A percentile compares a stretch with the other conserved stretches of the same genome.
phyloP scores from a whole-genome alignment of 2,329 filamentous ascomycete species.

The Aquanectria penicillioides region DNA sequence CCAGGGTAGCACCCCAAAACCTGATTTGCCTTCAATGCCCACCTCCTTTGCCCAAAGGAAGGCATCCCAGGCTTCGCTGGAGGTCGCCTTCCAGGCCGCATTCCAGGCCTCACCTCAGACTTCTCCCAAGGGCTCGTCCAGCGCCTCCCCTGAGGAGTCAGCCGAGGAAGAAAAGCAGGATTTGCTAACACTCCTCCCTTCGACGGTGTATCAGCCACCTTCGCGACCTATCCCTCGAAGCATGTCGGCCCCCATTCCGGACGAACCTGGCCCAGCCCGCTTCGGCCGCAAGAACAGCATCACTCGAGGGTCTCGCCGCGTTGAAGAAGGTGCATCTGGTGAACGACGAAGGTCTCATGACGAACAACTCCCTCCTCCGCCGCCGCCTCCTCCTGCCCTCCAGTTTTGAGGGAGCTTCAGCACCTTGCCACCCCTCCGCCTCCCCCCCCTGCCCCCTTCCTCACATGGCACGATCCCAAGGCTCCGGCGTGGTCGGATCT shows the following conservation, averaged over 20 bases:
- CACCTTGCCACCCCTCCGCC: constrained; percentile 70
- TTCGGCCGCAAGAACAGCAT: constrained; percentile 49
- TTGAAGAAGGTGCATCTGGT: constrained; percentile 56
- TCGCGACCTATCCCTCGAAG: constrained; percentile 64
- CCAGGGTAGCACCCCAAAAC: constrained; percentile 51
- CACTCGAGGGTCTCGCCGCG: constrained; percentile 54
- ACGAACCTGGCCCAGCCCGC: constrained; percentile 46
- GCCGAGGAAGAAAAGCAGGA: constrained; percentile 42
- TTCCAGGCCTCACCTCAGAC: constrained; percentile 52
- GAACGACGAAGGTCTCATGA: constrained; percentile 61
- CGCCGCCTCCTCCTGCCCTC: constrained; percentile 62
- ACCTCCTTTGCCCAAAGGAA: constrained; percentile 54
- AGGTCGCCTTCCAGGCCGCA: no score
- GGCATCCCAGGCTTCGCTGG: neutral
- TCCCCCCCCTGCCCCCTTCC: constrained; percentile 70
- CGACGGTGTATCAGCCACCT: constrained; percentile 69
- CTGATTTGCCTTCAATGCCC: constrained; percentile 66
- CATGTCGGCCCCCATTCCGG: constrained; percentile 67
- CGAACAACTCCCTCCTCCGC: constrained; percentile 60
- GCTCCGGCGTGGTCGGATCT: constrained; percentile 59
- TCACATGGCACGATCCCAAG: constrained; percentile 50
- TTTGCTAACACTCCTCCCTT: constrained; percentile 62
- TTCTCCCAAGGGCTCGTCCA: constrained; percentile 49
- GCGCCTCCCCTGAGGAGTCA: constrained; percentile 35
- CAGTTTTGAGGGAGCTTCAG: constrained; percentile 70